Evolutionary conservation across 768 basidiomycete genomes (phyloP).

Genomic region (Lentinula edodes): DNA sequence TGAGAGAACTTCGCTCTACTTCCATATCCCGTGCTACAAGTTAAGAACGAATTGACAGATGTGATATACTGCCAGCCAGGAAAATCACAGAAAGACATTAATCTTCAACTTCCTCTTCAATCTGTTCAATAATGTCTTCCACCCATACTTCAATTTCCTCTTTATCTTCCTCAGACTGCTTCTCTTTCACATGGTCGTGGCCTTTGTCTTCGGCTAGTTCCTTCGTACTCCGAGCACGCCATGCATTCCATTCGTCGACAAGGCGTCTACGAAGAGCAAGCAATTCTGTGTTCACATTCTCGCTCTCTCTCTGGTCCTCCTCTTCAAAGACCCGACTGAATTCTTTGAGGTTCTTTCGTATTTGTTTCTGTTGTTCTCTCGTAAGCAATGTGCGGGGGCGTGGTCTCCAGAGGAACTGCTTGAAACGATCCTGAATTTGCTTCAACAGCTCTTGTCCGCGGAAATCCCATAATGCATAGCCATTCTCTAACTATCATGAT

Average conservation of each 20-base stretch:
- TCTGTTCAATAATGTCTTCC: constrained; percentile 90
- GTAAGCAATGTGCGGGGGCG: constrained; percentile 84
- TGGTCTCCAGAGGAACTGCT: constrained; percentile 98
- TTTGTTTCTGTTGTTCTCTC: constrained; percentile 81
- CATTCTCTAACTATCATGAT: constrained; percentile 78
- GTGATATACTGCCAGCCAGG: neutral
- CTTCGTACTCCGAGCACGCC: constrained; percentile 71
- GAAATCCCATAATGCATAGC: constrained; percentile 97
- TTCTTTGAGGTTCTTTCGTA: constrained; percentile 87
- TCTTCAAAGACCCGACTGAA: constrained; percentile 92
- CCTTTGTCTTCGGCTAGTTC: constrained; percentile 55
- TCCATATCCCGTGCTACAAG: neutral
- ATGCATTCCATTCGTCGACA: constrained; percentile 99
- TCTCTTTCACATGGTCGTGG: constrained; percentile 28
- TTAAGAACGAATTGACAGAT: neutral
- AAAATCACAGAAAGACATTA: constrained; percentile 13
- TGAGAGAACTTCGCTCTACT: neutral
- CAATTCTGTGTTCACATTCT: constrained; percentile 89
- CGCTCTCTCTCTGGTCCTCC: constrained; percentile 94
- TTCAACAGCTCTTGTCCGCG: constrained; percentile 92
- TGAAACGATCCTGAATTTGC: constrained; percentile 89
- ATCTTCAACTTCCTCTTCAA: constrained; percentile 73
- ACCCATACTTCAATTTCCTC: constrained; percentile 94
- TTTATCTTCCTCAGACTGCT: constrained; percentile 45
- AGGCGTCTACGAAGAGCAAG: constrained; percentile 85